Base-by-base conservation (phyloP, 2,329 filamentous ascomycete species). In the Cercospora sesami region DNA sequence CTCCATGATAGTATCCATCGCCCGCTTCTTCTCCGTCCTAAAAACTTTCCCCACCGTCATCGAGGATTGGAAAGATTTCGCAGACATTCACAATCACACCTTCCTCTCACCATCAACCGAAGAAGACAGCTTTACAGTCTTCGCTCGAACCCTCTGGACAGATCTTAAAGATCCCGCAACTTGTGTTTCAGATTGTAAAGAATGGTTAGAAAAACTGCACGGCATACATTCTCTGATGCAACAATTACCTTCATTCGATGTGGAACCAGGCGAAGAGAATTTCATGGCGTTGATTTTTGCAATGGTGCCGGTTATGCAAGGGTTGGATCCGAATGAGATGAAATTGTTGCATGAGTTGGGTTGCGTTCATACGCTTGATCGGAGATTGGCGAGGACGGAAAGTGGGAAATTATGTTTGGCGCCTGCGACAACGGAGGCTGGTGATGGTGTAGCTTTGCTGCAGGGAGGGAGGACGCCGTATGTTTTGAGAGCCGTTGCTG, bases 321-420 rank as follows among this genome's bases (percentile, higher is more conserved):
- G 16, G 7, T 57, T 64, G 1, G 61, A 64, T 64, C 48, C 53
- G 23, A 55, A 57, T 36, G 33, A 58, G 7, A 26, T 64, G 61
- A 55, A 33, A 23, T 18, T 45, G 10, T 10, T 63, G 45, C 42
- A 63, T 7, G 64, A 55, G 14, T 8, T 62, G 26, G 21, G 21
- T 21, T 55, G 45, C 10, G 60, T 67, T 2, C 65, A 67, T 53
- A 45, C 55, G 16, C 39, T 67, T 6, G 33, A 45, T 45, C 59
- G 65, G 18, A 63, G 60, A 33, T 2, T 67, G n/a, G 59, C 59
- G 48, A 36, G 60, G 48, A 64, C 60, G 18, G 36, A 33, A 4
- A 31, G 30, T 18, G 60, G 55, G n/a, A 59, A 1, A 8, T 59
- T 59, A 14, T 31, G 28, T 18, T 36, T 59, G 30, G 55, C 31